Conservation (phyloP, 1,284 basidiomycete genomes). For the Boletus sp. region DNA sequence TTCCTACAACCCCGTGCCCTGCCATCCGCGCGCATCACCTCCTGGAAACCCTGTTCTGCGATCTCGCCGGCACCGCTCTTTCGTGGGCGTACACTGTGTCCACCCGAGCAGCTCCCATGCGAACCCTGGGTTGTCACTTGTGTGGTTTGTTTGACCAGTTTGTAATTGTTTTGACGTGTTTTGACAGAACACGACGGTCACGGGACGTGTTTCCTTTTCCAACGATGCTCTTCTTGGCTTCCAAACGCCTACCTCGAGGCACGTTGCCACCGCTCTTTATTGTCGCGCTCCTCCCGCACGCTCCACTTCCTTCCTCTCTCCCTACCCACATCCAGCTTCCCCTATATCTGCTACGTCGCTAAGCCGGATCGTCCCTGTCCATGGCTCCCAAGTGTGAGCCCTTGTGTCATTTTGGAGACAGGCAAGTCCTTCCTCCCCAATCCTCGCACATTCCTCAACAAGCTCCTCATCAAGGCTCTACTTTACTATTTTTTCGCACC, state of each 20-base stretch:
- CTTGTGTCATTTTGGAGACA: slow-evolving; percentile 70
- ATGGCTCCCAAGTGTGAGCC: slow-evolving; percentile 66
- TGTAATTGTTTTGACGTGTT: slow-evolving; percentile 25
- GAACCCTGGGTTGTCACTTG: slow-evolving; percentile 26
- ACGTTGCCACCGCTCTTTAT: slow-evolving; percentile 32
- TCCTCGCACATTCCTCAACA: slow-evolving; percentile 3
- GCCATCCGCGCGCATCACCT: not conserved
- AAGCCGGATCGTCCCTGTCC: not conserved
- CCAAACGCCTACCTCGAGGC: slow-evolving; percentile 32
- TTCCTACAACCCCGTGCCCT: slow-evolving; percentile 21
- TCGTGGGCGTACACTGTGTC: not conserved
- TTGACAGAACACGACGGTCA: slow-evolving; percentile 34
- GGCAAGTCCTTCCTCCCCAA: slow-evolving; percentile 39
- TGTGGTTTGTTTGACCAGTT: slow-evolving; percentile 13
- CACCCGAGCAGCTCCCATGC: not conserved
- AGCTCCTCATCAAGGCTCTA: slow-evolving; percentile 53
- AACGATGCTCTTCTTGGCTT: slow-evolving; percentile 20
- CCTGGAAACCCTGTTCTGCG: not conserved
- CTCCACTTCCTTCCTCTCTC: slow-evolving; percentile 1
- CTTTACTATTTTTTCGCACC: slow-evolving; percentile 77
- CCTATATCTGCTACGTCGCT: not conserved
- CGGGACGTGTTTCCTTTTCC: slow-evolving; percentile 36
- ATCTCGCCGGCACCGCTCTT: slow-evolving; percentile 4
- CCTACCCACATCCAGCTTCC: not conserved
- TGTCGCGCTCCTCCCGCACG: slow-evolving; percentile 24